These are phyloP conservation scores for Trametes cinnabarina DNA, from an alignment of 768 basidiomycete species.

Conservation along the genomic window DNA sequence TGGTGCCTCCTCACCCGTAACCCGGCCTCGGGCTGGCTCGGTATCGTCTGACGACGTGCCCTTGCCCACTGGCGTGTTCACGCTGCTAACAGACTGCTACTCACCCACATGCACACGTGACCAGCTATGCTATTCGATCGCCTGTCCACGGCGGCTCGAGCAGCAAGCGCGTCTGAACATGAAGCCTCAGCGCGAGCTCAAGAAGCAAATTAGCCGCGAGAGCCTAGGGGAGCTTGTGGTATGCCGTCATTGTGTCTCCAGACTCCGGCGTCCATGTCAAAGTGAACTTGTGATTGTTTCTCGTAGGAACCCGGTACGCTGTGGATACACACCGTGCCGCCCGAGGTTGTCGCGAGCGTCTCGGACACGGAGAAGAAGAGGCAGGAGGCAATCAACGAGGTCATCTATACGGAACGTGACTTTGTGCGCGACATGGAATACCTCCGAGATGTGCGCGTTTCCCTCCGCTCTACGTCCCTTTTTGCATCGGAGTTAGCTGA, in stretches of 20 bases:
- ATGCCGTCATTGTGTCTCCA: slow-evolving; percentile 24
- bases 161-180: slow-evolving; percentile 94
- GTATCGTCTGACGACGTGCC: slow-evolving; percentile 58
- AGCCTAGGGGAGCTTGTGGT: slow-evolving; percentile 79
- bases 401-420: slow-evolving; percentile 91
- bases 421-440: slow-evolving; percentile 99
- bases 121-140: slow-evolving; percentile 94
- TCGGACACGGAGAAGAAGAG: slow-evolving; percentile 92
- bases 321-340: slow-evolving; percentile 96
- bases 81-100: slow-evolving; percentile 94
- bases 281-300: slow-evolving; percentile 9
- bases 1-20: slow-evolving; percentile 22
- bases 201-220: slow-evolving; percentile 79
- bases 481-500: background rate
- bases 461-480: background rate
- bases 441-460: slow-evolving; percentile 76
- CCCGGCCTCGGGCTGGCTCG: slow-evolving; percentile 41
- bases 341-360: slow-evolving; percentile 90
- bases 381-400: slow-evolving; percentile 98
- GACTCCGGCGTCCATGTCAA: slow-evolving; percentile 6
- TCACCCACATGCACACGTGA: slow-evolving; percentile 96
- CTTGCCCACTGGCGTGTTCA: slow-evolving; percentile 92
- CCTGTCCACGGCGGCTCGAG: slow-evolving; percentile 89
- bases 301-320: slow-evolving; percentile 72
- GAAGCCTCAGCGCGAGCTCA: slow-evolving; percentile 88